Evolutionary conservation across 78 protist genomes (phyloP).

Genomic region (Goniomonas avonlea): DNA sequence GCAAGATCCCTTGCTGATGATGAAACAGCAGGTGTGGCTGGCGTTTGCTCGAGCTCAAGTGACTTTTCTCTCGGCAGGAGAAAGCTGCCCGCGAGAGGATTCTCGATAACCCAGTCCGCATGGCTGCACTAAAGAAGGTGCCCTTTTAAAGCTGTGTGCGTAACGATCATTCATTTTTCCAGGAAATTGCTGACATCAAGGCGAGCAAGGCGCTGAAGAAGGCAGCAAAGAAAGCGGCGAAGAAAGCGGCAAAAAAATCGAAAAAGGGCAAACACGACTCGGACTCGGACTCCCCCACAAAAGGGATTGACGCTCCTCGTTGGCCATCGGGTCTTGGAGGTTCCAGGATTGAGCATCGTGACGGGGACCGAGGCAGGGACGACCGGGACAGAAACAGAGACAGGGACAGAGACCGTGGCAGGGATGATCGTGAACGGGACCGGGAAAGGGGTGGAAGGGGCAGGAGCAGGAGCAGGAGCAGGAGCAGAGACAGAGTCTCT

Average conservation of each 20-base stretch:
- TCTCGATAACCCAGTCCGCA: constrained; percentile 16
- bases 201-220: background rate
- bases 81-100: background rate
- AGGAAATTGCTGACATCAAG: no score
- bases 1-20: background rate
- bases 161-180: background rate
- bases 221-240: constrained; percentile 1
- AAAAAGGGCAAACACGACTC: background rate
- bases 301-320: no score
- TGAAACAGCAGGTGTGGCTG: background rate
- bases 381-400: background rate
- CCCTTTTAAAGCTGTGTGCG: background rate
- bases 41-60: background rate
- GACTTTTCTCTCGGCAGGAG: background rate
- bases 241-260: background rate
- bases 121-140: background rate
- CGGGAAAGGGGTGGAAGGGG: background rate
- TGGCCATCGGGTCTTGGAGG: background rate
- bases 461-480: background rate
- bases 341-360: background rate
- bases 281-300: no score
- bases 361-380: background rate
- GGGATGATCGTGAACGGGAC: no score
- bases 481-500: background rate
- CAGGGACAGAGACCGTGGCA: background rate